phyloP scores from a whole-genome alignment of 2,329 filamentous ascomycete species.

The Teratosphaeria pseudoeucalypti region DNA sequence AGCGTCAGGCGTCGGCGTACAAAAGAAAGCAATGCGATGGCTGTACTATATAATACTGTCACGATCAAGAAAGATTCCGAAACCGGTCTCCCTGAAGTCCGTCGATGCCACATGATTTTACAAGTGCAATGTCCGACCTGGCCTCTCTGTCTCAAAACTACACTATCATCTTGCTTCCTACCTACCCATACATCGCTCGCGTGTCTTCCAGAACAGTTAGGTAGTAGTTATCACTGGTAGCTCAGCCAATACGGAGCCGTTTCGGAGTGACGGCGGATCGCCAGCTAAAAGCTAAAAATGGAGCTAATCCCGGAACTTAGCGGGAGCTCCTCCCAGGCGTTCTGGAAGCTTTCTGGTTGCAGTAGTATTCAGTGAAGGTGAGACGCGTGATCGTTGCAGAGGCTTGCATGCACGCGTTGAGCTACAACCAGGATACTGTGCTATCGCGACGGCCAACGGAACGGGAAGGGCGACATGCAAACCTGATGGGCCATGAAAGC shows the following conservation, averaged over 20 bases:
- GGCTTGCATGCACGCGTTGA: not conserved
- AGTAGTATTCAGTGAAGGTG: not conserved
- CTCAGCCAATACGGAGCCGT: not conserved
- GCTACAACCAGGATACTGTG: not conserved
- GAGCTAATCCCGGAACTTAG: not conserved
- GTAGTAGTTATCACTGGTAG: no score
- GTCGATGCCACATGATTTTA: not conserved
- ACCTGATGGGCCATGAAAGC: not conserved
- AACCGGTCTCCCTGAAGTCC: not conserved
- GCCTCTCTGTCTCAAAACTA: no score
- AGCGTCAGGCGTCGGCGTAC: constrained; percentile 1
- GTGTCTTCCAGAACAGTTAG: not conserved
- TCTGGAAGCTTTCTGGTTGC: not conserved
- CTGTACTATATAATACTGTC: not conserved
- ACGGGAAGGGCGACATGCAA: not conserved
- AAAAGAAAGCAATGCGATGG: not conserved
- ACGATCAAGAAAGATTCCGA: not conserved
- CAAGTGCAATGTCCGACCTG: no score
- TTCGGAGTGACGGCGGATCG: not conserved
- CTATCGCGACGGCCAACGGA: not conserved
- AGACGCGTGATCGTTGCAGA: not conserved
- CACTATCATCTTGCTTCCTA: no score
- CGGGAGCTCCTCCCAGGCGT: not conserved
- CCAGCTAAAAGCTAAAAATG: not conserved
- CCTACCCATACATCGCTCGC: not conserved